Conservation (phyloP, 2,329 filamentous ascomycete species). For the Dothideomycetes sp. region DNA sequence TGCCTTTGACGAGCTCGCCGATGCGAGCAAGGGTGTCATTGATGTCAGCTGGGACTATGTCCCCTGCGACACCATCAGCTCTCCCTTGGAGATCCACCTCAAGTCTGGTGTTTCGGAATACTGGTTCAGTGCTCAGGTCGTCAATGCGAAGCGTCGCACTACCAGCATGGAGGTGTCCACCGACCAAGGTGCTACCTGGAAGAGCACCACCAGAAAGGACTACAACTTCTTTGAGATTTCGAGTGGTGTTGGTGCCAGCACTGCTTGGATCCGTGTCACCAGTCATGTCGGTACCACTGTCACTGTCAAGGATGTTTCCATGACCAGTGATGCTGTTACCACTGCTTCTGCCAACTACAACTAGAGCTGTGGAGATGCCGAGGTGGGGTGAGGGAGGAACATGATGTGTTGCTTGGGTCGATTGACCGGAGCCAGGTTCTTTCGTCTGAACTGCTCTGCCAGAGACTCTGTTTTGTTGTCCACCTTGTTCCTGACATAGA, state of each 20-base stretch:
- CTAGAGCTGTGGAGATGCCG: conserved; percentile 1
- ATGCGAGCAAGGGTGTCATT: conserved; percentile 36
- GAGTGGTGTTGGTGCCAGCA: conserved; percentile 6
- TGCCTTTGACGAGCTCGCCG: conserved; percentile 38
- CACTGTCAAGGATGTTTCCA: conserved; percentile 11
- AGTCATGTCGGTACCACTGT: conserved; percentile 8
- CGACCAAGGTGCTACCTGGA: conserved; percentile 15
- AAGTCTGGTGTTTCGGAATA: conserved; percentile 14
- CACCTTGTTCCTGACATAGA: too few relatives aligned
- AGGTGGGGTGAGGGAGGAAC: too few relatives aligned
- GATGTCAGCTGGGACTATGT: conserved; percentile 26
- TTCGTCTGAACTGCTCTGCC: too few relatives aligned
- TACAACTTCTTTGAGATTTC: conserved; percentile 16
- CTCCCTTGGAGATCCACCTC: conserved; percentile 13
- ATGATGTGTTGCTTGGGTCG: too few relatives aligned
- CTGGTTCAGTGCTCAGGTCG: conserved; percentile 16
- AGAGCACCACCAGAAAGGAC: conserved; percentile 10
- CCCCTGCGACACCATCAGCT: conserved; percentile 14
- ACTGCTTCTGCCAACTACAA: conserved; percentile 14
- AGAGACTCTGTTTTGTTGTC: too few relatives aligned
- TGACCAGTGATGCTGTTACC: conserved; percentile 10
- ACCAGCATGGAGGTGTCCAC: conserved; percentile 13
- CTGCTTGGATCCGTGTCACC: conserved; percentile 13
- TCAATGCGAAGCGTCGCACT: conserved; percentile 14
- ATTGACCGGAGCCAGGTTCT: too few relatives aligned